These are phyloP conservation scores for Escallonia herrerae DNA, from an alignment of 129 eudicot genomes.

Conservation along the genomic window DNA sequence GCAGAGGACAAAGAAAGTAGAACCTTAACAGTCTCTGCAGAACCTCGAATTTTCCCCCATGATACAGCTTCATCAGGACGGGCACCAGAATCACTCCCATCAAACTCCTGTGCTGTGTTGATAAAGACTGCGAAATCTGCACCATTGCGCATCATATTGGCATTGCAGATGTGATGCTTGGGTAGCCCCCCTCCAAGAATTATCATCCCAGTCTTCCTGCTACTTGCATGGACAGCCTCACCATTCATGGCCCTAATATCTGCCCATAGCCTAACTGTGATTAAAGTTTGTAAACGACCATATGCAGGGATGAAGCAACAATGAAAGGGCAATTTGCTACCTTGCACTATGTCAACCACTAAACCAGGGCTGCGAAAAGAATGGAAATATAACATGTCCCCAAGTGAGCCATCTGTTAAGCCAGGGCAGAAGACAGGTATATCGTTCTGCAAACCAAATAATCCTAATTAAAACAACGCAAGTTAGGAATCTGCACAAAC, in stretches of 20 bases:
- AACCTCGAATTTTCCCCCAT: slow-evolving; percentile 88
- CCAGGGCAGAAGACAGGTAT: slow-evolving; percentile 88
- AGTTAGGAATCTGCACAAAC: neutral
- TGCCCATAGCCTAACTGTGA: slow-evolving; percentile 5
- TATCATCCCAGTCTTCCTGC: slow-evolving; percentile 84
- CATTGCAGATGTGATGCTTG: slow-evolving; percentile 91
- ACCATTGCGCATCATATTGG: slow-evolving; percentile 98
- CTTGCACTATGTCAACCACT: slow-evolving; percentile 81
- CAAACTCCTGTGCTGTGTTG: slow-evolving; percentile 92
- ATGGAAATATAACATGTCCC: slow-evolving; percentile 94
- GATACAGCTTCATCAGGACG: slow-evolving; percentile 97
- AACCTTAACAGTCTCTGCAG: slow-evolving; percentile 94
- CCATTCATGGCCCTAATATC: slow-evolving; percentile 74
- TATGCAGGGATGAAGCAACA: neutral
- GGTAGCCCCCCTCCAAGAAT: slow-evolving; percentile 95
- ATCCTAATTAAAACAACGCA: neutral
- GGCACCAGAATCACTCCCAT: slow-evolving; percentile 98
- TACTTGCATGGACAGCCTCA: slow-evolving; percentile 82
- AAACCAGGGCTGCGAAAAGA: slow-evolving; percentile 73
- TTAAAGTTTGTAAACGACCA: no score
- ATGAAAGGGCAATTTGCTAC: slow-evolving; percentile 15
- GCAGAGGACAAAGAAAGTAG: neutral
- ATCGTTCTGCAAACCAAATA: slow-evolving; percentile 43
- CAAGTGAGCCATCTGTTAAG: slow-evolving; percentile 87
- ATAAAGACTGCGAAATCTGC: slow-evolving; percentile 88